Base-by-base conservation (phyloP, 2,329 filamentous ascomycete species). In the Exserohilum rostratum region DNA sequence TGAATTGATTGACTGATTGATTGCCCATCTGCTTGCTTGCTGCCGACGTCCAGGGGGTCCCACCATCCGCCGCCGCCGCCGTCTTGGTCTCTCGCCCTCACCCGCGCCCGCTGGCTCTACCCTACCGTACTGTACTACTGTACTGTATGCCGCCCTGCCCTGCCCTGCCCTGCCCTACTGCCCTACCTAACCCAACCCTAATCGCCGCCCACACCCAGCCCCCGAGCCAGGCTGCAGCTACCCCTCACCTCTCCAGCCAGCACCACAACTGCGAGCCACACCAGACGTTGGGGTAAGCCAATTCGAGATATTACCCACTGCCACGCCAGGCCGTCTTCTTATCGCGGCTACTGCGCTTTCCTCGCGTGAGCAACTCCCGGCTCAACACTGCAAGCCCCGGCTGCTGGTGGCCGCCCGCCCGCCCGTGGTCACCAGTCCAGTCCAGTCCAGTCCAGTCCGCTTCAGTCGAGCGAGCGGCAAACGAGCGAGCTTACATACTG, bases 331-430 rank as follows among this genome's bases (percentile, higher is more conserved):
- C 46, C 17, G 37, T 11, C 35, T 31, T 55, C 57, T 64, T 67
- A 65, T 69, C 68, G 68, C 67, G 69, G 69, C 68, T 70, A 61
- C 64, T 61, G 69, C 69, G 69, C 67, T 66, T 60, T 60, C 53
- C 56, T 39, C 29, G 49, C 34, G 42, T 52, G 44, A 52, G 48
- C 40, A 11, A 38, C 45, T 13, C 31, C 50, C 49, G 45, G 50
- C 49, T 46, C 40, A 46, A 44, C 29, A 35, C 17, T 49, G 30
- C 31, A 42, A 56, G 44, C 44, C 50, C 47, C 55, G 35, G 39
- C 22, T 39, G 35, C 42, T 37, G 38, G 27, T 35, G 20, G 43
- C 33, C 29, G 35, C 33, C 22, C 22, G 29, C 27, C 13, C 18
- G 30, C 34, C 31, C 22, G 45, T 46, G 45, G 45, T 47, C 45